Evolutionary conservation across 1,284 basidiomycete species (phyloP), one percentile per base, ranked within the genome.

Genomic region (Golubevia pallescens): DNA sequence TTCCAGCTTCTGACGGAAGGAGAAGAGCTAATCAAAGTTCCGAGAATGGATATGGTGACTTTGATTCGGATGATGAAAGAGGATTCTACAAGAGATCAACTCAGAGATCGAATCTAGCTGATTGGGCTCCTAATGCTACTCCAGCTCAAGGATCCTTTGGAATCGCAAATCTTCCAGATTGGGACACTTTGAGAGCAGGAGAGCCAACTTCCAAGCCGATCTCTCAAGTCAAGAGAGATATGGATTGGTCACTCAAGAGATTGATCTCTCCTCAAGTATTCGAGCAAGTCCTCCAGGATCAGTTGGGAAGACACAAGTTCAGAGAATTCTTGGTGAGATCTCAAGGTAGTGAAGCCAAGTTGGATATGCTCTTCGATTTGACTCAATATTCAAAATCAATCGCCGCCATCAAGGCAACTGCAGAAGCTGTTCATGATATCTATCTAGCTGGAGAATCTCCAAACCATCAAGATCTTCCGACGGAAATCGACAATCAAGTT

Each of bases 241-340:
- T 71, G 21, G 68, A 71, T 24, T 67, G 51, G 53, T 62, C 63
- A 6, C 57, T 71, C n/a, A 42, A 55, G 24, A 48, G 58, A 8
- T 61, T 71, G n/a, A 42, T 71, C 16, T 61, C 38, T 19, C 67
- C 68, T 34, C 54, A 57, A 23, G 59, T 69, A 13, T 71, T 71
- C 53, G 62, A 57, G 51, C 38, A 67, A 54, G 24, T 71, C 14
- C 51, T 70, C 32, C 38, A 52, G 1, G 70, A 71, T 51, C 64
- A 62, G 6, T 60, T 70, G 8, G 68, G 70, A 2, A 58, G 68
- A 5, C 63, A 70, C 42, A 67, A 60, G 13, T 71, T 71, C 58
- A 60, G 70, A 4, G 60, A 70, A 28, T 69, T 38, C 19, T 60
- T 71, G 24, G 28, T 32, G 0, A 42, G 51, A 20, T 21, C 28